Conservation (phyloP, 2,329 filamentous ascomycete genomes). For the Beauveria scarabaeidicola region DNA sequence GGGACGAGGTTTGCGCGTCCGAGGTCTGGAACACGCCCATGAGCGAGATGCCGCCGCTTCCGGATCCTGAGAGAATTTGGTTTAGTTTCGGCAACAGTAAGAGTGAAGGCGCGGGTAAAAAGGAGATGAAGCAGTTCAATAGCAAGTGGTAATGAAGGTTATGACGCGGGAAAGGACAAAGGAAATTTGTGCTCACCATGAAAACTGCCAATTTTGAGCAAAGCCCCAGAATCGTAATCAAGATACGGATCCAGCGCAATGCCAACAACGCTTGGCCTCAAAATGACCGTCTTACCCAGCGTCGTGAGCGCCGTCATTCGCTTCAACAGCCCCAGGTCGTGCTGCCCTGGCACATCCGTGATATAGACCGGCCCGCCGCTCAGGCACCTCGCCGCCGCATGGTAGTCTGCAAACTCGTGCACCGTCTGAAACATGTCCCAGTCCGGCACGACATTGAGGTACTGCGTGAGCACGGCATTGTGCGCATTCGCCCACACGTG, state of each 20-base stretch:
- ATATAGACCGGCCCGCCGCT: slow-evolving; percentile 92
- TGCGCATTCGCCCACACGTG: slow-evolving; percentile 93
- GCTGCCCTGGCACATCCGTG: slow-evolving; percentile 78
- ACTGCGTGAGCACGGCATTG: slow-evolving; percentile 72
- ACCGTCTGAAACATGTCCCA: slow-evolving; percentile 64
- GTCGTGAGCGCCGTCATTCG: slow-evolving; percentile 74
- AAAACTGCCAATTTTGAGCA: slow-evolving; percentile 74
- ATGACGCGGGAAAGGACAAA: background rate
- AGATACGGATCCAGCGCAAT: slow-evolving; percentile 67
- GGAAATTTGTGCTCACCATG: slow-evolving; percentile 43
- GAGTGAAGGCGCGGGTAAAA: background rate
- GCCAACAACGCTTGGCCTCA: slow-evolving; percentile 68
- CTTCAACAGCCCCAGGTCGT: slow-evolving; percentile 64
- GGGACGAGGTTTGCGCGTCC: background rate
- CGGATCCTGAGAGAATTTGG: slow-evolving; percentile 30
- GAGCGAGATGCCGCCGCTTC: slow-evolving; percentile 58
- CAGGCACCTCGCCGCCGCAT: slow-evolving; percentile 82
- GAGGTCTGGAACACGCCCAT: slow-evolving; percentile 8
- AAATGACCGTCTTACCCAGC: slow-evolving; percentile 65
- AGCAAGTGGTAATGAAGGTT: background rate
- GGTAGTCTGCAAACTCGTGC: slow-evolving; percentile 66
- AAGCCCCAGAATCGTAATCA: slow-evolving; percentile 60
- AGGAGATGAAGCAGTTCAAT: background rate
- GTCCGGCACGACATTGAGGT: slow-evolving; percentile 81
- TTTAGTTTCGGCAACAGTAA: background rate